Conservation (phyloP, 2,329 filamentous ascomycete species). For the Botrytis paeoniae region DNA sequence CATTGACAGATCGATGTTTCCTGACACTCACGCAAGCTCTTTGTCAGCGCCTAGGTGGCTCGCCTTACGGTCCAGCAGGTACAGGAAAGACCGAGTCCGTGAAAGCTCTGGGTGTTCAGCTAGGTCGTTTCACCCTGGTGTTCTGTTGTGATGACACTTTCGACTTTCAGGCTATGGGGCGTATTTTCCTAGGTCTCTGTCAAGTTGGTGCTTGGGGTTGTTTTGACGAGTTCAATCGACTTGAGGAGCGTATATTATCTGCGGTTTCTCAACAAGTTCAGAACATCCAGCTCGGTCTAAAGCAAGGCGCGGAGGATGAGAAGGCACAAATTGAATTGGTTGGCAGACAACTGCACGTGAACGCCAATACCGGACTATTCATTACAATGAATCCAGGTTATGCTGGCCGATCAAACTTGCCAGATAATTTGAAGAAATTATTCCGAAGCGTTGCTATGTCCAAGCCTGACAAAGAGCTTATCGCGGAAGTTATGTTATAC, state of each 20-base stretch:
- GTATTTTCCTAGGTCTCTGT: slow-evolving; percentile 98
- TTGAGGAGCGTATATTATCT: slow-evolving; percentile 95
- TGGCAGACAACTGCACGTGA: slow-evolving; percentile 84
- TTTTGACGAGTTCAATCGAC: slow-evolving; percentile 99
- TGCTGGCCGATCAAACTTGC: slow-evolving; percentile 93
- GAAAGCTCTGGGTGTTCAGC: slow-evolving; percentile 92
- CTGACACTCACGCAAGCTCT: slow-evolving; percentile 94
- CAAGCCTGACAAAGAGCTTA: slow-evolving; percentile 98
- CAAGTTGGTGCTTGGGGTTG: slow-evolving; percentile 99
- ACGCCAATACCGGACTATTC: slow-evolving; percentile 94
- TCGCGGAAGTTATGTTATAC: slow-evolving; percentile 99
- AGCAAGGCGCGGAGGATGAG: slow-evolving; percentile 76
- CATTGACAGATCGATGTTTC: slow-evolving; percentile 97
- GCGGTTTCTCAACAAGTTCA: slow-evolving; percentile 99
- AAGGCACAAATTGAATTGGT: slow-evolving; percentile 92
- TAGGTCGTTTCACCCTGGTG: slow-evolving; percentile 95
- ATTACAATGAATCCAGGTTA: slow-evolving; percentile 99
- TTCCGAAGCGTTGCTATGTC: slow-evolving; percentile 99
- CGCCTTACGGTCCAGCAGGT: slow-evolving; percentile 93
- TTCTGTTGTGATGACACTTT: slow-evolving; percentile 99
- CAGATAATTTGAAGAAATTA: slow-evolving; percentile 98
- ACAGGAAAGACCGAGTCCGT: slow-evolving; percentile 99
- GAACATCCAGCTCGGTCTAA: slow-evolving; percentile 95
- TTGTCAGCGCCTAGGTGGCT: slow-evolving; percentile 91
- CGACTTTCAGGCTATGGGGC: slow-evolving; percentile 99